Evolutionary conservation across 2,329 filamentous ascomycete genomes (phyloP).

Genomic region (Phoma herbarum): DNA sequence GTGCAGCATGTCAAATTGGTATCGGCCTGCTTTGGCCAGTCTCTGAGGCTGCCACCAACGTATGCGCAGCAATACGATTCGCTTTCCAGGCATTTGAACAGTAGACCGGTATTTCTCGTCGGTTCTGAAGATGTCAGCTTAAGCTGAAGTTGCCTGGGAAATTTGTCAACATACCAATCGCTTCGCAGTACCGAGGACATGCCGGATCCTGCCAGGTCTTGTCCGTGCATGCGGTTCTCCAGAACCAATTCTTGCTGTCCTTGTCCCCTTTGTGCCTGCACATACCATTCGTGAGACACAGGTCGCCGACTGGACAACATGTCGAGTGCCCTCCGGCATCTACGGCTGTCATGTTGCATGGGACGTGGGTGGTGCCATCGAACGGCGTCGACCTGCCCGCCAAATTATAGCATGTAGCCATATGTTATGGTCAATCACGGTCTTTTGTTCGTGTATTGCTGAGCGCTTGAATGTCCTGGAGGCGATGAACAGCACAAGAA

Average conservation of each 20-base stretch:
- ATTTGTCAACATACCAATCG: conserved; percentile 8
- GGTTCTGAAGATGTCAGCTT: neutral
- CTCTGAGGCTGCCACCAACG: conserved; percentile 4
- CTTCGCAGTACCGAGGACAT: conserved; percentile 17
- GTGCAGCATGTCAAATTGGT: conserved; percentile 21
- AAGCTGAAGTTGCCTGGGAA: accelerated
- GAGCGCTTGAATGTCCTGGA: neutral
- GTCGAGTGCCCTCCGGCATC: conserved; percentile 18
- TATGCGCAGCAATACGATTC: conserved; percentile 10
- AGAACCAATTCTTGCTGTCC: conserved; percentile 18
- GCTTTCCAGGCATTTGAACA: conserved; percentile 17
- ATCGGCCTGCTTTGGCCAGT: neutral
- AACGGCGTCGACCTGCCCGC: neutral
- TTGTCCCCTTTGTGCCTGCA: conserved; percentile 12
- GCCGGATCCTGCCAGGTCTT: conserved; percentile 19
- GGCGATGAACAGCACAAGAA: too few relatives aligned
- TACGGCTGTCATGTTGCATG: conserved; percentile 23
- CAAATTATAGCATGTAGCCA: conserved; percentile 5
- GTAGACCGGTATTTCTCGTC: conserved; percentile 3
- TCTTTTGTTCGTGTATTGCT: neutral
- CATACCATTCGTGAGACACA: conserved; percentile 25
- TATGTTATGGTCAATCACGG: neutral
- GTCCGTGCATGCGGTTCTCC: conserved; percentile 24
- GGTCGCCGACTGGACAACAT: conserved; percentile 20
- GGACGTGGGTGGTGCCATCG: conserved; percentile 4